Percentiles rank a stretch among this genome's conserved stretches.
These are phyloP conservation scores for Syzygium aromaticum DNA, from an alignment of 345 rosid genomes.

Conservation along the genomic window DNA sequence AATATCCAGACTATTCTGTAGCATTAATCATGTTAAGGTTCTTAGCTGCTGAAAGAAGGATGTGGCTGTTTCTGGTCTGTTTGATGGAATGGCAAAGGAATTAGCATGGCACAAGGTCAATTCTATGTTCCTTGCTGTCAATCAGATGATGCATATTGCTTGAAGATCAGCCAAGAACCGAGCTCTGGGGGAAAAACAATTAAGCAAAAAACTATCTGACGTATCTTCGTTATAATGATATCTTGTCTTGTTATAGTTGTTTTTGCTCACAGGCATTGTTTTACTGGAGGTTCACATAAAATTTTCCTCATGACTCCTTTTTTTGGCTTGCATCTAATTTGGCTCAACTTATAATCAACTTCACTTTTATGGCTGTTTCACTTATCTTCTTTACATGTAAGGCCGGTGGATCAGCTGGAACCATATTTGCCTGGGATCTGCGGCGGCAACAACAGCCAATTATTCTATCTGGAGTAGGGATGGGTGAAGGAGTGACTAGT, in stretches of 20 bases:
- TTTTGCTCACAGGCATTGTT: neutral
- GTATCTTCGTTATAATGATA: neutral
- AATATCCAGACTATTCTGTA: neutral
- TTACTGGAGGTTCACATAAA: neutral
- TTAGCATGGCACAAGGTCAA: neutral
- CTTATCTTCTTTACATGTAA: constrained; percentile 14
- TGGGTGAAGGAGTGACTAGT: constrained; percentile 19
- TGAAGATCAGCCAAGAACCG: neutral
- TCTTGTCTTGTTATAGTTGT: neutral
- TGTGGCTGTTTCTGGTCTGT: neutral
- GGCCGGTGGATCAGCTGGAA: constrained; percentile 92
- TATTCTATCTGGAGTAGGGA: constrained; percentile 53
- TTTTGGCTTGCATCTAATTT: neutral
- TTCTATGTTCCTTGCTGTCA: neutral
- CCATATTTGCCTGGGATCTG: constrained; percentile 87
- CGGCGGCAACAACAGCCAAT: constrained; percentile 58
- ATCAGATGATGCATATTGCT: neutral
- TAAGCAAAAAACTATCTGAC: neutral
- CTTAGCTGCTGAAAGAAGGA: neutral
- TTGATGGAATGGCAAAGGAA: neutral
- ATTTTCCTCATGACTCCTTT: neutral
- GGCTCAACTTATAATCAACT: neutral
- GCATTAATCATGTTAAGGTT: neutral
- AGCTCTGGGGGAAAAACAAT: neutral
- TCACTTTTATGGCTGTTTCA: neutral